Conservation (phyloP, 371 early-diverging fungal species). For the Enterospora canceri region DNA sequence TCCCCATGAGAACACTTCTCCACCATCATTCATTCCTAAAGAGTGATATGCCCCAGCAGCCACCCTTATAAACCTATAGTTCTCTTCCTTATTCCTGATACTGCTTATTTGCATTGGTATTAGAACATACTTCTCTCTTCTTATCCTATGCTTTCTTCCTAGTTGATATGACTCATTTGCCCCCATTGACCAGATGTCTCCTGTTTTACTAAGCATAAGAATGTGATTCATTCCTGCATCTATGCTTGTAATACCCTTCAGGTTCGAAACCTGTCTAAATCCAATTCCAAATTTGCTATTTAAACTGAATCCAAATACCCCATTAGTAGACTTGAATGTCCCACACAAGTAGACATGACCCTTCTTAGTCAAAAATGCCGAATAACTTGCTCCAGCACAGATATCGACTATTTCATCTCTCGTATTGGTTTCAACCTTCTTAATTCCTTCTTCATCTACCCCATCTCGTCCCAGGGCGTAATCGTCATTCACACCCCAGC, state of each 20-base stretch:
- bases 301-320: slow-evolving; percentile 60
- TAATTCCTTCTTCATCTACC: slow-evolving; percentile 59
- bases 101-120: slow-evolving; percentile 52
- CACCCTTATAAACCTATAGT: slow-evolving; percentile 59
- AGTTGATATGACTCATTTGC: slow-evolving; percentile 78
- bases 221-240: slow-evolving; percentile 78
- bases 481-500: slow-evolving; percentile 97
- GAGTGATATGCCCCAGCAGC: slow-evolving; percentile 74
- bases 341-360: slow-evolving; percentile 83
- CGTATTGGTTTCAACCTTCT: slow-evolving; percentile 16
- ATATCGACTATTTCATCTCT: slow-evolving; percentile 65
- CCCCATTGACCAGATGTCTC: slow-evolving; percentile 75
- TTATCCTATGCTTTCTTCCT: slow-evolving; percentile 58
- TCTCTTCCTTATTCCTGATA: slow-evolving; percentile 42
- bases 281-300: slow-evolving; percentile 61
- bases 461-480: slow-evolving; percentile 67
- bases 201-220: slow-evolving; percentile 64
- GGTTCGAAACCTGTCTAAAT: slow-evolving; percentile 59
- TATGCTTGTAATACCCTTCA: slow-evolving; percentile 60
- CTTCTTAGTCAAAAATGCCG: slow-evolving; percentile 69
- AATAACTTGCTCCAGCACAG: slow-evolving; percentile 76
- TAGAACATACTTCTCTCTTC: slow-evolving; percentile 50
- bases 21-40: slow-evolving; percentile 62
- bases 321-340: slow-evolving; percentile 65
- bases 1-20: slow-evolving; percentile 70